Conservation (phyloP, 1,139 yeast species). For the Dujonia santamariae region DNA sequence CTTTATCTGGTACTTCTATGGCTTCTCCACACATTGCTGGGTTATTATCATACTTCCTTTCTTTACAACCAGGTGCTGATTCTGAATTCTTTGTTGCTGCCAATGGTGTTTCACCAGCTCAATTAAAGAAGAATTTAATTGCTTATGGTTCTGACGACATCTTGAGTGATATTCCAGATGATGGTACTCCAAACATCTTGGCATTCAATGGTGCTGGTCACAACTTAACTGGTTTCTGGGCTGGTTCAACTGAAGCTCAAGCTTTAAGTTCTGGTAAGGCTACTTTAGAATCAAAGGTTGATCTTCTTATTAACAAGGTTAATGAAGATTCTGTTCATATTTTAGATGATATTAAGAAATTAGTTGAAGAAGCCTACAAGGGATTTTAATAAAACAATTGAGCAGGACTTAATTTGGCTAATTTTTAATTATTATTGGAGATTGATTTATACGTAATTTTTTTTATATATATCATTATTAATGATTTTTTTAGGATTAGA, state of each 20-base stretch:
- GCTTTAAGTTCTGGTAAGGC: neutral
- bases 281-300: conserved; percentile 17
- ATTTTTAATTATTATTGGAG: neutral
- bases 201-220: conserved; percentile 94
- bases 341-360: conserved; percentile 17
- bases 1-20: conserved; percentile 97
- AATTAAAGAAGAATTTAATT: conserved; percentile 84
- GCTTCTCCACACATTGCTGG: conserved; percentile 98
- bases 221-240: conserved; percentile 75
- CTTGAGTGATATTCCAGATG: conserved; percentile 70
- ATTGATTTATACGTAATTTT: neutral
- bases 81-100: conserved; percentile 64
- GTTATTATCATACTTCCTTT: conserved; percentile 79
- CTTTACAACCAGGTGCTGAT: conserved; percentile 82
- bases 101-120: conserved; percentile 72
- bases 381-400: conserved; percentile 1
- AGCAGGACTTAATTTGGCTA: no score
- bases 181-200: conserved; percentile 77
- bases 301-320: conserved; percentile 18
- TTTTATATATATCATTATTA: no score
- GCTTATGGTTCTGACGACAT: conserved; percentile 72
- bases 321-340: conserved; percentile 17
- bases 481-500: no score
- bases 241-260: conserved; percentile 11
- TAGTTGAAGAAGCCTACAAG: conserved; percentile 22